phyloP scores from a whole-genome alignment of 164 flowering plant genomes.

The Vitis amurensis region DNA sequence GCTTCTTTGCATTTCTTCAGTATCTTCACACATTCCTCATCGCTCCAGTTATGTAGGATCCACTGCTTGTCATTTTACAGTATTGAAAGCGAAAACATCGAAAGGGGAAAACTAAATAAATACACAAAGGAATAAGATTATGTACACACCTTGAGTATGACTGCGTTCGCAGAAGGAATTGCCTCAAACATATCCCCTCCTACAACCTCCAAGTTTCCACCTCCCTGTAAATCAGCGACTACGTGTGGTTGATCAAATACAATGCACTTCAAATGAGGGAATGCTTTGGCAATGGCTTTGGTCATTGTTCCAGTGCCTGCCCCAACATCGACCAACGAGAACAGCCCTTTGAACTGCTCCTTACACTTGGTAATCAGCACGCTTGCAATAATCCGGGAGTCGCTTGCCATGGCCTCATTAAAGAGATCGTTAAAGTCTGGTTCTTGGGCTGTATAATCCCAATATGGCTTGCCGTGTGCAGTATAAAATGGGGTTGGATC shows the following conservation, averaged over 20 bases:
- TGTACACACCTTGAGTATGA: slow-evolving; percentile 23
- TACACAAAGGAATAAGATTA: no score
- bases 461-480: slow-evolving; percentile 18
- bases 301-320: no score
- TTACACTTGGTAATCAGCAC: no score
- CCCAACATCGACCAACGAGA: no score
- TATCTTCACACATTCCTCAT: no score
- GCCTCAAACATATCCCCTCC: no score
- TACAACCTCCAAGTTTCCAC: slow-evolving; percentile 11
- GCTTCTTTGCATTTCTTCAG: no score
- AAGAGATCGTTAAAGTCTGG: slow-evolving; percentile 4
- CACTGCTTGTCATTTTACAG: slow-evolving; percentile 20
- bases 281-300: no score
- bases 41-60: slow-evolving; percentile 35
- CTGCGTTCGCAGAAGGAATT: no score
- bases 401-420: slow-evolving; percentile 22
- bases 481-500: slow-evolving; percentile 22
- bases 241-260: slow-evolving; percentile 36
- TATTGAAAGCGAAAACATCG: no score
- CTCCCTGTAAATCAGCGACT: slow-evolving; percentile 17
- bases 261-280: slow-evolving; percentile 10
- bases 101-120: background rate
- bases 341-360: no score
- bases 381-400: background rate
- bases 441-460: slow-evolving; percentile 13